Conservation (phyloP, 176 grass and related monocot species). For the Oryza australiensis region DNA sequence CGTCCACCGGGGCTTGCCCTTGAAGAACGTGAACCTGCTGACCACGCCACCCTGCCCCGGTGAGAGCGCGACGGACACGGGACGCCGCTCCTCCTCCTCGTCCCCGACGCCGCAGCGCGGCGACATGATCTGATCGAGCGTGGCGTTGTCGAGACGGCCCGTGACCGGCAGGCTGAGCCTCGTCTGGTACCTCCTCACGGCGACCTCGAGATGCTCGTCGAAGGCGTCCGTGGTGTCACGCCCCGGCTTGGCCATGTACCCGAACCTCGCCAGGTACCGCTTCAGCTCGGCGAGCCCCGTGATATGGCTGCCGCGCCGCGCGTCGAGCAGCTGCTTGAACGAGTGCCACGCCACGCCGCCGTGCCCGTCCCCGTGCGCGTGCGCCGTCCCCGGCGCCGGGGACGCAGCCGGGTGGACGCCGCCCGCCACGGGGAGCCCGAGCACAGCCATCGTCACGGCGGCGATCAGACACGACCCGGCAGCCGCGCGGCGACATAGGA, state of each 20-base stretch:
- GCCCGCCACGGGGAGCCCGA: neutral
- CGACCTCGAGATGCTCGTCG: slow-evolving; percentile 67
- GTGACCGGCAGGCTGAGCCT: slow-evolving; percentile 60
- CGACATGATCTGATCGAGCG: slow-evolving; percentile 63
- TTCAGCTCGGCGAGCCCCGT: slow-evolving; percentile 62
- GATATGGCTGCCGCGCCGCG: slow-evolving; percentile 55
- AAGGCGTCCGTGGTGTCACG: slow-evolving; percentile 54
- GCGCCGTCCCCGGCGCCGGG: no score
- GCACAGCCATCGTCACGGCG: no score
- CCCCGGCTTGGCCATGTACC: slow-evolving; percentile 49
- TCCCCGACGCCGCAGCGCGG: slow-evolving; percentile 81
- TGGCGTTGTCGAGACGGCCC: slow-evolving; percentile 62
- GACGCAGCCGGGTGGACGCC: neutral
- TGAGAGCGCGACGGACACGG: neutral
- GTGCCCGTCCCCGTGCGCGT: neutral
- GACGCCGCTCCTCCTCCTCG: neutral
- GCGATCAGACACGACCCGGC: neutral
- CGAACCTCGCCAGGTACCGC: slow-evolving; percentile 75
- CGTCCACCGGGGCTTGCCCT: slow-evolving; percentile 64
- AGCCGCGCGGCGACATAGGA: slow-evolving; percentile 30
- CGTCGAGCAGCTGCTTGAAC: slow-evolving; percentile 61
- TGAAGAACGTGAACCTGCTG: slow-evolving; percentile 72
- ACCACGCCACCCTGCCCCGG: slow-evolving; percentile 6
- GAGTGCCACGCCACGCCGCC: slow-evolving; percentile 48
- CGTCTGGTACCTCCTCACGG: slow-evolving; percentile 67